A percentile compares a stretch with the other conserved stretches of the same genome.
Evolutionary conservation across 2,329 filamentous ascomycete species (phyloP).

Genomic region (Lomentospora prolificans): DNA sequence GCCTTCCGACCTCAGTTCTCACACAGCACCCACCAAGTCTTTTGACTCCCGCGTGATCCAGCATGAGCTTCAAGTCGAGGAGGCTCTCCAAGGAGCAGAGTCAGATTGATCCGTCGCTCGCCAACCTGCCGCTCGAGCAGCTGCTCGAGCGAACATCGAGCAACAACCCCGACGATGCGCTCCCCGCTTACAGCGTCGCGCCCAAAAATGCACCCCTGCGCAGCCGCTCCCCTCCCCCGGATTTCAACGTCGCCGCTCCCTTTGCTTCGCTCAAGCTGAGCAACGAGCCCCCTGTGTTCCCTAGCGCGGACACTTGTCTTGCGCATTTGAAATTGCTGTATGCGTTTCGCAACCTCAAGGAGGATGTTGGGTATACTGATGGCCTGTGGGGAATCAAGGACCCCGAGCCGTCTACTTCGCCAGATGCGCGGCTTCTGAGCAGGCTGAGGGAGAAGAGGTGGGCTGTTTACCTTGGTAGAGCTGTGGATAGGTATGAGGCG

Average conservation of each 20-base stretch:
- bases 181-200: constrained; percentile 3
- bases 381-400: constrained; percentile 51
- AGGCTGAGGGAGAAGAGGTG: constrained; percentile 62
- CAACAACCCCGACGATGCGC: neutral
- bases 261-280: constrained; percentile 6
- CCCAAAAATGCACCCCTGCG: neutral
- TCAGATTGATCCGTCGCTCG: neutral
- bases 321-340: constrained; percentile 66
- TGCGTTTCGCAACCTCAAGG: constrained; percentile 56
- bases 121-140: neutral
- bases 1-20: too few relatives aligned
- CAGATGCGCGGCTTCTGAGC: constrained; percentile 29
- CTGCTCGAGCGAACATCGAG: neutral
- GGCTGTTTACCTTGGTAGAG: constrained; percentile 58
- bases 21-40: too few relatives aligned
- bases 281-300: constrained; percentile 6
- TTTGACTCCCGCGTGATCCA: too few relatives aligned
- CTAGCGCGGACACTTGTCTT: constrained; percentile 44
- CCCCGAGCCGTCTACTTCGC: constrained; percentile 11
- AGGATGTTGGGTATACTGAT: constrained; percentile 55
- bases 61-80: neutral
- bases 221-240: neutral
- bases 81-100: neutral
- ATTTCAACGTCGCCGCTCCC: neutral
- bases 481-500: constrained; percentile 55